Evolutionary conservation across 73 alveolate genomes (phyloP).

Genomic region (Paraurostyla sp.): DNA sequence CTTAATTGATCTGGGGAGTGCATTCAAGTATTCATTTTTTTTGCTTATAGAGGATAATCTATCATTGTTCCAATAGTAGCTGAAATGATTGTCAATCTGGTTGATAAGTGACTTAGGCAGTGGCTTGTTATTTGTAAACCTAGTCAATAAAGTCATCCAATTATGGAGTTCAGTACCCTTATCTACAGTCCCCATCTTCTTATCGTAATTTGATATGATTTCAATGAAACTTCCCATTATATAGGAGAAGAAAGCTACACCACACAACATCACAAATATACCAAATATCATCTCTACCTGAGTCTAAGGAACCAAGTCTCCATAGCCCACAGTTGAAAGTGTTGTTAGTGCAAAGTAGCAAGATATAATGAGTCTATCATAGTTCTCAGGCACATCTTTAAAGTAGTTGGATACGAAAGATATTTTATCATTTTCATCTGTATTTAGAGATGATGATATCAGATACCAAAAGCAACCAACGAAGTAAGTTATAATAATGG

Average conservation of each 20-base stretch:
- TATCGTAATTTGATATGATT: slow-evolving; percentile 86
- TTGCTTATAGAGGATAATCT: slow-evolving; percentile 80
- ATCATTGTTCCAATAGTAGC: slow-evolving; percentile 87
- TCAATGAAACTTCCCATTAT: slow-evolving; percentile 92
- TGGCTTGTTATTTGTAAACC: slow-evolving; percentile 79
- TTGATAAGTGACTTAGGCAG: slow-evolving; percentile 74
- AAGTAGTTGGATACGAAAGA: slow-evolving; percentile 5
- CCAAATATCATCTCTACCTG: slow-evolving; percentile 89
- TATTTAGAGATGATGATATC: slow-evolving; percentile 66
- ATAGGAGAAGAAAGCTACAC: slow-evolving; percentile 94
- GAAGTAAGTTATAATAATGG: slow-evolving; percentile 84
- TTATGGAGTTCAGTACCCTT: slow-evolving; percentile 86
- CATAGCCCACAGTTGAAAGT: slow-evolving; percentile 97
- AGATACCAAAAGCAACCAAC: slow-evolving; percentile 91
- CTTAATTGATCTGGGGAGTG: slow-evolving; percentile 84
- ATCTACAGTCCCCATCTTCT: slow-evolving; percentile 93
- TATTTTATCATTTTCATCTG: slow-evolving; percentile 36
- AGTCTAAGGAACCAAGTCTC: slow-evolving; percentile 91
- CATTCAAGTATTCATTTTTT: slow-evolving; percentile 82
- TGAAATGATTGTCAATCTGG: slow-evolving; percentile 84
- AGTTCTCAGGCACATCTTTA: slow-evolving; percentile 45
- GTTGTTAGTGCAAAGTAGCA: slow-evolving; percentile 95
- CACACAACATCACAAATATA: slow-evolving; percentile 90
- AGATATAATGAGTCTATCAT: slow-evolving; percentile 78
- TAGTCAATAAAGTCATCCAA: slow-evolving; percentile 84